phyloP scores from a whole-genome alignment of 768 basidiomycete genomes.

The Kwoniella europaea region DNA sequence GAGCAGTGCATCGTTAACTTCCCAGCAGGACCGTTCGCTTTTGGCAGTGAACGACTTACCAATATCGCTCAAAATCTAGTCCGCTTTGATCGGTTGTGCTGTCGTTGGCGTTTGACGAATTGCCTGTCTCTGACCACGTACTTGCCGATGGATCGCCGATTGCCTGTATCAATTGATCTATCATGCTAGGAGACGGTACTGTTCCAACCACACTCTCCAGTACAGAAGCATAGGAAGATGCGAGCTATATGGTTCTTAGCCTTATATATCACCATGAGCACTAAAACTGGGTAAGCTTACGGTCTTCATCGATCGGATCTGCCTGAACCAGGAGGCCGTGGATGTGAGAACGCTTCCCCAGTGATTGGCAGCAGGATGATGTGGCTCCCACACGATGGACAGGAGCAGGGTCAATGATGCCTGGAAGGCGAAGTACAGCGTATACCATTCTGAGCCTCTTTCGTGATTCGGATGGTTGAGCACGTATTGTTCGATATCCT shows the following conservation, averaged over 20 bases:
- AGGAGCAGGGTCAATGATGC: conserved; percentile 29
- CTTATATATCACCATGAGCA: not conserved
- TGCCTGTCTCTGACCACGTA: not conserved
- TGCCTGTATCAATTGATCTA: conserved; percentile 1
- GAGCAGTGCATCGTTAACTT: not conserved
- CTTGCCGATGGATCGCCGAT: not conserved
- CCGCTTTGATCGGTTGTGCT: not conserved
- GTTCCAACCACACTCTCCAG: conserved; percentile 18
- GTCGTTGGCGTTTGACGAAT: not conserved
- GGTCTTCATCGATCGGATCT: conserved; percentile 19
- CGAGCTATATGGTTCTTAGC: conserved; percentile 13
- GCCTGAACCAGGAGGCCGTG: conserved; percentile 28
- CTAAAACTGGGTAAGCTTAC: conserved; percentile 10
- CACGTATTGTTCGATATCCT: conserved; percentile 18
- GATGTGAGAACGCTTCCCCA: conserved; percentile 17
- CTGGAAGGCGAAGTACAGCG: conserved; percentile 35
- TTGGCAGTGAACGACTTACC: not conserved
- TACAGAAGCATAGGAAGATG: conserved; percentile 16
- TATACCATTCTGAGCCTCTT: conserved; percentile 33
- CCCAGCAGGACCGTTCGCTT: too few species aligned
- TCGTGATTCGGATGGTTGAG: not conserved
- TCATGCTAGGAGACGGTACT: conserved; percentile 9
- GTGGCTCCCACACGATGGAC: conserved; percentile 35
- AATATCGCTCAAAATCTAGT: conserved; percentile 5
- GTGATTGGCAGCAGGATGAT: conserved; percentile 5